Evolutionary conservation across 129 eudicot species (phyloP), one percentile per base, ranked within the genome.

Genomic region (Pseudognaphalium luteoalbum): DNA sequence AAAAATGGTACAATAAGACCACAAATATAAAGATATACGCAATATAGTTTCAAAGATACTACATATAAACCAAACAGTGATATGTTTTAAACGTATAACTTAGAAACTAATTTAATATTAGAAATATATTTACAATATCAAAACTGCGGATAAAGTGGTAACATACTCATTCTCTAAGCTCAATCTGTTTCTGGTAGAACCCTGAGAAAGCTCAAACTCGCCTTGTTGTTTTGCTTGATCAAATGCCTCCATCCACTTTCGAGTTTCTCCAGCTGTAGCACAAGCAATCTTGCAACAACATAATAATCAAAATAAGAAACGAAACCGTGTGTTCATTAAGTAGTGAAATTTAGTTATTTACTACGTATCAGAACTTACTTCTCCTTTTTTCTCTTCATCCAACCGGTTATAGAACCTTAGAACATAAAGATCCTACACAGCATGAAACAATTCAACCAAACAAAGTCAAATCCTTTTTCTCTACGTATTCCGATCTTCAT

Each of bases 201-300:
- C 86, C 78, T 83, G 93, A 81, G 88, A 81, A 76, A 95, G 93
- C 85, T 95, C 97, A 80, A 62, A 84, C 64, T 91, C 99, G 1
- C 87, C 97, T 89, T 88, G 92, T 80, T 89, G 93, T 75, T 89
- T 95, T 22, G 97, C 99, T 62, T 84, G 96, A 77, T 89, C 89
- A 83, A 95, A 95, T 84, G 99, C 96, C 82, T 91, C 97, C 92
- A 91, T 78, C 97, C 99, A 95, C 69, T 89, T 89, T 28, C 87
- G 87, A 66, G 90, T 90, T 81, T 95, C 97, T 72, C 90, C 99
- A 28, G 92, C 92, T 81, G 92, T 81, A 41, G 87, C 88, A 91
- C 97, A 95, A 78, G 99, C 99, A 89, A 95, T 88, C 99, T 94
- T 86, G 88, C 86, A 80, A 65, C 74, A 87, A 82, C 56, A 17